These are phyloP conservation scores for Rhexocercosporidium sp. DNA, from an alignment of 2,329 filamentous ascomycete genomes.

Conservation along the genomic window DNA sequence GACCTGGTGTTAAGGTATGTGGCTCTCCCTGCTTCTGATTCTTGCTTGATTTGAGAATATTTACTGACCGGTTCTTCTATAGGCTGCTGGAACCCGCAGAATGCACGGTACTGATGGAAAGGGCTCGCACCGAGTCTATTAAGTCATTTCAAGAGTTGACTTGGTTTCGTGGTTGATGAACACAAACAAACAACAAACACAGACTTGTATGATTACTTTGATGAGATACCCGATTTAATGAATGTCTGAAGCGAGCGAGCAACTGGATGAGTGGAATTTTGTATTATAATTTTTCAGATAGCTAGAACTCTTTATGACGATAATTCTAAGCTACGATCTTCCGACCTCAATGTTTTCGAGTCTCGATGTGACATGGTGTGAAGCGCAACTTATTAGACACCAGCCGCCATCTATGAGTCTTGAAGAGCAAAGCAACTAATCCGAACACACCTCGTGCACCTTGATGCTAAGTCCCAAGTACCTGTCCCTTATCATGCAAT, in stretches of 20 bases:
- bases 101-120: slow-evolving; percentile 78
- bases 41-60: background rate
- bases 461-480: background rate
- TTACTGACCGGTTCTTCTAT: slow-evolving; percentile 11
- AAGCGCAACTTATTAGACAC: background rate
- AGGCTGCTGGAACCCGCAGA: slow-evolving; percentile 75
- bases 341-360: background rate
- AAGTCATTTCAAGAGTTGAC: slow-evolving; percentile 5
- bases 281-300: slow-evolving; percentile 21
- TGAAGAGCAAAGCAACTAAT: background rate
- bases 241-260: slow-evolving; percentile 11
- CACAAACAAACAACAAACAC: background rate
- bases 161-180: background rate
- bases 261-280: slow-evolving; percentile 8
- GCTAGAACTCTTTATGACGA: slow-evolving; percentile 19
- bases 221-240: slow-evolving; percentile 23
- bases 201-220: slow-evolving; percentile 18
- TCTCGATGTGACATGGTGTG: background rate
- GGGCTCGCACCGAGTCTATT: slow-evolving; percentile 49
- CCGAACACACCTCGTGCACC: background rate
- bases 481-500: background rate
- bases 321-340: slow-evolving; percentile 10
- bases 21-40: slow-evolving; percentile 6
- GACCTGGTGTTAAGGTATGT: slow-evolving; percentile 72
- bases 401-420: background rate